Percentiles rank a stretch among this genome's conserved stretches.
phyloP scores from a whole-genome alignment of 2,329 filamentous ascomycete species.

The Hymenoscyphus repandus region DNA sequence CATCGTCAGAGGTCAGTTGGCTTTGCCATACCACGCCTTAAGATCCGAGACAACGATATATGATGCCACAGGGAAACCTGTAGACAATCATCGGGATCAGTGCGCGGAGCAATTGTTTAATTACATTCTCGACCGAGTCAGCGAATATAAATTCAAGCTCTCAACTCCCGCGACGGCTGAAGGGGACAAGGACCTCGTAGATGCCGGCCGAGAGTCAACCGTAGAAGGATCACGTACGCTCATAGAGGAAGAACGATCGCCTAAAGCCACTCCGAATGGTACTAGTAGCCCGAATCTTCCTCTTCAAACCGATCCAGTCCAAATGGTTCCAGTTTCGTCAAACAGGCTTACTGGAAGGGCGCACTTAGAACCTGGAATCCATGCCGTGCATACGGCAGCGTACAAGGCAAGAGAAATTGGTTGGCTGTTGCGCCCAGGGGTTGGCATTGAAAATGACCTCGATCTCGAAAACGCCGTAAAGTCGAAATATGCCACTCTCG shows the following conservation, averaged over 20 bases:
- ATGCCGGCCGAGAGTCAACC: slow-evolving; percentile 73
- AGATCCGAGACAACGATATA: slow-evolving; percentile 82
- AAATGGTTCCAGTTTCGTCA: slow-evolving; percentile 58
- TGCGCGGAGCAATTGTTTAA: slow-evolving; percentile 91
- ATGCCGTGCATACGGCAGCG: slow-evolving; percentile 66
- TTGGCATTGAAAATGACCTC: slow-evolving; percentile 60
- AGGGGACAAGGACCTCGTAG: slow-evolving; percentile 76
- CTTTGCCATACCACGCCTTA: slow-evolving; percentile 77
- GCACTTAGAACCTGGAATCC: slow-evolving; percentile 64
- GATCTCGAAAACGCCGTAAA: slow-evolving; percentile 63
- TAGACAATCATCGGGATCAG: slow-evolving; percentile 72
- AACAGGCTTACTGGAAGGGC: slow-evolving; percentile 68
- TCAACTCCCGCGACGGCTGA: slow-evolving; percentile 66
- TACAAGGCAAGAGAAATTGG: slow-evolving; percentile 76
- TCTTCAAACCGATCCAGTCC: slow-evolving; percentile 34
- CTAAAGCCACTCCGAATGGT: slow-evolving; percentile 51
- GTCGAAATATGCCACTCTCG: slow-evolving; percentile 66
- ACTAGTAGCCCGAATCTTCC: slow-evolving; percentile 28
- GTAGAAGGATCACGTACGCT: slow-evolving; percentile 68
- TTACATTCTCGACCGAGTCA: slow-evolving; percentile 86
- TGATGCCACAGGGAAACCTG: slow-evolving; percentile 72
- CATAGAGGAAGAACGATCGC: slow-evolving; percentile 60
- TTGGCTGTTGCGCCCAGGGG: slow-evolving; percentile 66
- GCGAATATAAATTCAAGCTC: slow-evolving; percentile 79
- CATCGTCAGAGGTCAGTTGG: slow-evolving; percentile 84